Evolutionary conservation across 176 grass and related monocot species (phyloP).

Genomic region (Calamus simplicifolius): DNA sequence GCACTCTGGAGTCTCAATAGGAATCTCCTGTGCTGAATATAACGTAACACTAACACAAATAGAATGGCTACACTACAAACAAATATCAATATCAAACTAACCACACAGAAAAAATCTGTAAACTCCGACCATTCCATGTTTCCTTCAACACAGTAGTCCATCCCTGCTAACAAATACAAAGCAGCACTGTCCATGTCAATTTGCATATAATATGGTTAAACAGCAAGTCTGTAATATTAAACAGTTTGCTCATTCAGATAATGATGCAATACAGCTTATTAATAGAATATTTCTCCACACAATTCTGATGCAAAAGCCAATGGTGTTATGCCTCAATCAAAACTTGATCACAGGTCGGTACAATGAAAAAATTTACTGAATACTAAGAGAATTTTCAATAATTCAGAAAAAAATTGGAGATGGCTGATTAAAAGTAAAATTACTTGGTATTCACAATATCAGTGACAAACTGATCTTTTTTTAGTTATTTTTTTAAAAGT

Average conservation of each 20-base stretch:
- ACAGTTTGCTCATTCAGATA: no score
- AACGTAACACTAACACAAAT: neutral
- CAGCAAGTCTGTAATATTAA: neutral
- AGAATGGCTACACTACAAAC: no score
- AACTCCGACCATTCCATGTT: slow-evolving; percentile 8
- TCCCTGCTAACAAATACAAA: slow-evolving; percentile 6
- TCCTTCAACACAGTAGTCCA: slow-evolving; percentile 7
- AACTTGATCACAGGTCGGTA: neutral
- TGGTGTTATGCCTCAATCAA: neutral
- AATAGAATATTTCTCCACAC: no score
- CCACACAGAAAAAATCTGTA: slow-evolving; percentile 14
- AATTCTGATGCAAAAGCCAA: no score
- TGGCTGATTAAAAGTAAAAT: no score
- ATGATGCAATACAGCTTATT: no score
- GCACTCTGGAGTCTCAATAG: neutral
- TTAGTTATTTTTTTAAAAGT: no score
- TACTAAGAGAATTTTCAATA: no score
- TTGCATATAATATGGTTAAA: neutral
- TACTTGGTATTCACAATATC: no score
- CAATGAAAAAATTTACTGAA: no score
- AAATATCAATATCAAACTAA: neutral
- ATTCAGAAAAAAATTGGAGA: no score
- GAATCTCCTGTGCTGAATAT: neutral
- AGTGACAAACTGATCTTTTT: no score
- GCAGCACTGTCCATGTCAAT: neutral